Conservation (phyloP, 495 filamentous ascomycete genomes). For the Diplogelasinospora grovesii region DNA sequence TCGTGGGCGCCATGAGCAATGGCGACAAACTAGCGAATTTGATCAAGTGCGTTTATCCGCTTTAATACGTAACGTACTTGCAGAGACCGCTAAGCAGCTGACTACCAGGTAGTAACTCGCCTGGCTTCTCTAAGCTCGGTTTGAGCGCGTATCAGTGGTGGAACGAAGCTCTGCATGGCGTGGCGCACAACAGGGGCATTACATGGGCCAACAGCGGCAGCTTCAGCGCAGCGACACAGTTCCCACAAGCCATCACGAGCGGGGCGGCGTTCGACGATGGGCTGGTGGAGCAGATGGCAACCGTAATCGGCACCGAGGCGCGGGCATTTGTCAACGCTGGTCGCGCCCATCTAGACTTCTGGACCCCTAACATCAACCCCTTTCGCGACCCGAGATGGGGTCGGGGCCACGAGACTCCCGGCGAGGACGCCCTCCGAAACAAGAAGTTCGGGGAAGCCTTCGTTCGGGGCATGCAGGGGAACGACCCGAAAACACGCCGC, state of each 20-base stretch:
- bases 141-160: slow-evolving; percentile 43
- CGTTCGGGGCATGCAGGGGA: slow-evolving; percentile 25
- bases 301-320: slow-evolving; percentile 52
- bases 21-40: slow-evolving; percentile 37
- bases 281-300: slow-evolving; percentile 35
- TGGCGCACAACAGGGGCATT: slow-evolving; percentile 32
- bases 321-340: slow-evolving; percentile 61
- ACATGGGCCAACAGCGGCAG: slow-evolving; percentile 17
- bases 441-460: slow-evolving; percentile 34
- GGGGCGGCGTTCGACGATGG: slow-evolving; percentile 43
- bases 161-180: slow-evolving; percentile 48
- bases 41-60: slow-evolving; percentile 25
- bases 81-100: neutral
- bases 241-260: slow-evolving; percentile 39
- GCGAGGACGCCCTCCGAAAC: slow-evolving; percentile 36
- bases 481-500: slow-evolving; percentile 4
- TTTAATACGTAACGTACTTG: slow-evolving; percentile 1
- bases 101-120: slow-evolving; percentile 17
- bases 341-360: slow-evolving; percentile 52
- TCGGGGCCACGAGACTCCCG: slow-evolving; percentile 25
- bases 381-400: slow-evolving; percentile 49
- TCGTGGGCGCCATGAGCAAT: slow-evolving; percentile 35
- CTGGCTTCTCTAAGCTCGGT: slow-evolving; percentile 31
- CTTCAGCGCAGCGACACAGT: slow-evolving; percentile 41
- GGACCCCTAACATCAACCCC: slow-evolving; percentile 64